phyloP scores from a whole-genome alignment of 257 asterid species.

The Fraxinus cuspidata region DNA sequence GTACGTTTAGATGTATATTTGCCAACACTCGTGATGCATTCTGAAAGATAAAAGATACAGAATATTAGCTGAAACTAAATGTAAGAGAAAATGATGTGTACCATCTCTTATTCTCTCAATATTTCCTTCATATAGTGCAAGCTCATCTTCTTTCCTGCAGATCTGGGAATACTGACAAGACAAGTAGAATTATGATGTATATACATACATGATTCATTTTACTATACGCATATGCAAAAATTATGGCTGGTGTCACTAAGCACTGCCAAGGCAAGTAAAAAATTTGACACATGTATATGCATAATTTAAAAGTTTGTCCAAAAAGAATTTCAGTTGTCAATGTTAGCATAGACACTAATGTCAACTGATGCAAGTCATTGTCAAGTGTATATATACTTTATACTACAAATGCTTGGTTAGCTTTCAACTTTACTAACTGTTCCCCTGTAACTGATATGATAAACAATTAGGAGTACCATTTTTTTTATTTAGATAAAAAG shows the following conservation, averaged over 20 bases:
- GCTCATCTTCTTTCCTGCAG: slow-evolving; percentile 25
- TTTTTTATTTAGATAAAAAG: neutral
- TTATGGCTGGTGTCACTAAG: neutral
- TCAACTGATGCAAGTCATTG: neutral
- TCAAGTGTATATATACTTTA: neutral
- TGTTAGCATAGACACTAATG: neutral
- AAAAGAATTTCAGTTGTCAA: neutral
- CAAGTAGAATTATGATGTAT: neutral
- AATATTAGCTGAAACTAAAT: neutral
- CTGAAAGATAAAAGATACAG: neutral
- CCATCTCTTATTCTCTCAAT: slow-evolving; percentile 39
- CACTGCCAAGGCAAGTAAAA: neutral
- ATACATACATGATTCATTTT: neutral
- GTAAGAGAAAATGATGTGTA: slow-evolving; percentile 2
- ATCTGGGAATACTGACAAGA: slow-evolving; percentile 34
- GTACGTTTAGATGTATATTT: neutral
- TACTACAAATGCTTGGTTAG: neutral
- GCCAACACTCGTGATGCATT: too few relatives aligned
- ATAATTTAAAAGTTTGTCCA: neutral
- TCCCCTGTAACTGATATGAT: too few relatives aligned
- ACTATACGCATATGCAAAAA: neutral
- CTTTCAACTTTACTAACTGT: neutral
- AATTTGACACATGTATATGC: neutral
- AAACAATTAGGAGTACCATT: neutral
- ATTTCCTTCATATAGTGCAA: slow-evolving; percentile 31